phyloP scores from a whole-genome alignment of 805 yeast species.

The Cyberlindnera japonica region DNA sequence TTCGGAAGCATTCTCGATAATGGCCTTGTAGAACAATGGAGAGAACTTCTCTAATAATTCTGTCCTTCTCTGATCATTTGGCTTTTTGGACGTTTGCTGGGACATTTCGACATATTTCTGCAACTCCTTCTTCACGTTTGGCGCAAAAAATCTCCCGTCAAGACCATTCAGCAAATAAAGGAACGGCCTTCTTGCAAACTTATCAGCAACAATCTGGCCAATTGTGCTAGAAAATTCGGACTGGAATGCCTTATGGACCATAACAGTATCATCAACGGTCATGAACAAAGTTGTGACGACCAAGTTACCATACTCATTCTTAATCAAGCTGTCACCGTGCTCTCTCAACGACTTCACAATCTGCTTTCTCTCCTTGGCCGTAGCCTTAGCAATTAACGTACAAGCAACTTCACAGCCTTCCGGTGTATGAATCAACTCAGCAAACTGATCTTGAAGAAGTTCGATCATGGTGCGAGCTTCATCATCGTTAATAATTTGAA shows the following conservation, averaged over 20 bases:
- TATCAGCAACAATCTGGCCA: constrained; percentile 57
- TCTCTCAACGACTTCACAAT: constrained; percentile 69
- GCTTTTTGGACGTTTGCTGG: constrained; percentile 77
- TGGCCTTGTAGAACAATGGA: constrained; percentile 57
- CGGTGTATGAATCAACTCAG: constrained; percentile 91
- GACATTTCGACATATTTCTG: constrained; percentile 57
- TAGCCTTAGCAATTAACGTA: constrained; percentile 72
- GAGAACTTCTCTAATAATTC: constrained; percentile 66
- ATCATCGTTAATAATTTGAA: constrained; percentile 61
- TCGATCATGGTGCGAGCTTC: constrained; percentile 82
- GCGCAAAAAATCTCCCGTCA: constrained; percentile 79
- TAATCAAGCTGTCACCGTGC: constrained; percentile 71
- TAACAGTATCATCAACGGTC: constrained; percentile 92
- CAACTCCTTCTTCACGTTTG: constrained; percentile 59
- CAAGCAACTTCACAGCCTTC: constrained; percentile 94
- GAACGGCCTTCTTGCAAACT: constrained; percentile 86
- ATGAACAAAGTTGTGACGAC: constrained; percentile 76
- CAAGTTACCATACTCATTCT: constrained; percentile 81
- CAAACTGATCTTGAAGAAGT: constrained; percentile 78
- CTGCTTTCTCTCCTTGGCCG: constrained; percentile 86
- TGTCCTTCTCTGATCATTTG: constrained; percentile 65
- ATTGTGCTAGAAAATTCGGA: constrained; percentile 52
- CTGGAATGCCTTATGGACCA: constrained; percentile 68
- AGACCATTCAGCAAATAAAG: constrained; percentile 75
- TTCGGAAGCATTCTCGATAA: constrained; percentile 47